These are phyloP conservation scores for Rhododendron griersonianum DNA, from an alignment of 148 eudicot species.

Conservation along the genomic window DNA sequence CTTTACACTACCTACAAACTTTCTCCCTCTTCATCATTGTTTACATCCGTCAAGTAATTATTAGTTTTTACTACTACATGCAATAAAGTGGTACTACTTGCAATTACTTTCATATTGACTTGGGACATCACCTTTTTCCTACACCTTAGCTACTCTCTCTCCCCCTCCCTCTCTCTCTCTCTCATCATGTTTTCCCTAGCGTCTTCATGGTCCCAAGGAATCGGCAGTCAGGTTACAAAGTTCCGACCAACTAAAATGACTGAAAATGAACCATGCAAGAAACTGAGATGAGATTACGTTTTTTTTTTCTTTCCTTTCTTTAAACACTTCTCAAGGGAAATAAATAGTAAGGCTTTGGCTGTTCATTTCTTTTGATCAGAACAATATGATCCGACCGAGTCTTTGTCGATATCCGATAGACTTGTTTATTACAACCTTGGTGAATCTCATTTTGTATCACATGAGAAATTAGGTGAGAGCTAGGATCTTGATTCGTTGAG, in stretches of 20 bases:
- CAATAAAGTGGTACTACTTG: conserved; percentile 6
- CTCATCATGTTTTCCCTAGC: background rate
- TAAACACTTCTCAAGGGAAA: background rate
- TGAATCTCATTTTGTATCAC: background rate
- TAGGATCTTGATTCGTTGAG: too few relatives aligned
- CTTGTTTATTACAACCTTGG: background rate
- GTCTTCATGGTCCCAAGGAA: conserved; percentile 1
- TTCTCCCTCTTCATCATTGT: conserved; percentile 12
- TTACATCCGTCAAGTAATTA: conserved; percentile 9
- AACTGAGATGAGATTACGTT: background rate
- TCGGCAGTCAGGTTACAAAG: background rate
- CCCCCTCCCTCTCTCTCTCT: background rate
- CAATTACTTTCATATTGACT: conserved; percentile 14
- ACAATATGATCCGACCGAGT: too few relatives aligned
- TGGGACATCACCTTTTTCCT: conserved; percentile 2
- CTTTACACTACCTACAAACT: conserved; percentile 5
- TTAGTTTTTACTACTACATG: conserved; percentile 2
- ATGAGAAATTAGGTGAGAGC: too few relatives aligned
- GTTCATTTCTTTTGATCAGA: too few relatives aligned
- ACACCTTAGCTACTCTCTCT: background rate
- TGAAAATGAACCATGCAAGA: background rate
- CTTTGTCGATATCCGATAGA: too few relatives aligned
- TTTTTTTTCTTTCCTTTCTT: too few relatives aligned
- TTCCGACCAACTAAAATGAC: background rate
- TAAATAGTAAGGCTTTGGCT: too few relatives aligned